Base-by-base conservation (phyloP, 2,329 filamentous ascomycete genomes). In the Phaeosphaeria sp. region DNA sequence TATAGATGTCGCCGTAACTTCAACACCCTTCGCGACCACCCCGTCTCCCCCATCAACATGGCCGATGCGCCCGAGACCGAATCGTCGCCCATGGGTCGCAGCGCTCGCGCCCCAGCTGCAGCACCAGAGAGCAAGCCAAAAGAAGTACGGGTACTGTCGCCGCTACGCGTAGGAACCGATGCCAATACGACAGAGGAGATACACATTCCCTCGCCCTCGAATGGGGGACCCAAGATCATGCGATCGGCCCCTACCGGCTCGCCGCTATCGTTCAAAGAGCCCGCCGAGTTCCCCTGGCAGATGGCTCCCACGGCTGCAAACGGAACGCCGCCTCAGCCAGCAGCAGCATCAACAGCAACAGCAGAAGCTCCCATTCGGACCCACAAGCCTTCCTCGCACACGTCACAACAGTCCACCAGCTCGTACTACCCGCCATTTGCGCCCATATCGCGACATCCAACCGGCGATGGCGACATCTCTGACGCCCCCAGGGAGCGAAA, bases 401-500 rank as follows among this genome's bases (percentile, higher is more conserved):
- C 63, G 18, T 63, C 65, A 25, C 72, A 74, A 44, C 67, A 56
- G 25, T 69, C 70, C 6, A 60, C 61, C 7, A 55, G 57, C 43
- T 64, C 65, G 18, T 68, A 72, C 56, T 69, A 69, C 51, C 67
- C 66, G 50, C 63, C 73, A 30, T 71, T 76, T 60, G 69, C 67
- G 30, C 72, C 74, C 33, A 59, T 74, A 30, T 74, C 73, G 43
- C 65, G 73, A 39, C 69, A 66, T 52, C 64, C 65, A 39, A 75
- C 73, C 2, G 71, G 59, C 53, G 72, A 76, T 36, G 72, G 65
- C 22, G 72, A 73, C 4, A 59, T 67, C 1, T 69, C 69, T 18
- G 73, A 76, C 33, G 68, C 63, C 11, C 70, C 74, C 6, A 69
- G 67, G 15, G 81, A 82, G 20, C 81, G 87, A 50, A 85, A 86